These are phyloP conservation scores for Boletus speciosus DNA, from an alignment of 768 basidiomycete genomes.

Conservation along the genomic window DNA sequence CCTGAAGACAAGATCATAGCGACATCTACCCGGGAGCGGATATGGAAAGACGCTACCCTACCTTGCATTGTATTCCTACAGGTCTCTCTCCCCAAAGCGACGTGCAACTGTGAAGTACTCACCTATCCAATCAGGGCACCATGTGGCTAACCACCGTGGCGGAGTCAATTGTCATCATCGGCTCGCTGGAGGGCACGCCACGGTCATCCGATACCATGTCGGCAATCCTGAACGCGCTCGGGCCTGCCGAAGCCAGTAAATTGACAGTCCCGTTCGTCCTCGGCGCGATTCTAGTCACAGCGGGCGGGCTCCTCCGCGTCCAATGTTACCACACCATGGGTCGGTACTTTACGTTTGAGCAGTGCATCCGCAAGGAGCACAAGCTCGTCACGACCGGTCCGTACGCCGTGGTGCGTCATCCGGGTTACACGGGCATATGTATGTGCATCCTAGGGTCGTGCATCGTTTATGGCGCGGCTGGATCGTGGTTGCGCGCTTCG, in stretches of 20 bases:
- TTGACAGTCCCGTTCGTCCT: conserved; percentile 2
- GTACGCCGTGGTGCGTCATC: conserved; percentile 29
- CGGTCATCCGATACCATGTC: neutral
- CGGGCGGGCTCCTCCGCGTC: conserved; percentile 4
- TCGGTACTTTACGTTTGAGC: conserved; percentile 14
- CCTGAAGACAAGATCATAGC: conserved; percentile 5
- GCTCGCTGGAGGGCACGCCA: neutral
- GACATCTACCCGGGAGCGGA: neutral
- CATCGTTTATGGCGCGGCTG: neutral
- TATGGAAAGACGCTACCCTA: neutral
- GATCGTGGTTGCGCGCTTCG: neutral
- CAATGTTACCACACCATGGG: conserved; percentile 18
- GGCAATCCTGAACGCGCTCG: conserved; percentile 1
- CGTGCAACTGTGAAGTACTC: neutral
- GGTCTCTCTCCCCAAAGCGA: neutral
- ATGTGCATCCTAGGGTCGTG: neutral
- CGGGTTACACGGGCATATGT: conserved; percentile 18
- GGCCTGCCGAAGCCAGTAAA: conserved; percentile 3
- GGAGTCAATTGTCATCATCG: conserved; percentile 1
- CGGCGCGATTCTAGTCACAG: conserved; percentile 1
- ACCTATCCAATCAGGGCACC: neutral
- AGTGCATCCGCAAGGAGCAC: conserved; percentile 19
- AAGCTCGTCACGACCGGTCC: conserved; percentile 25
- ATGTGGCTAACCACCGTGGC: neutral
- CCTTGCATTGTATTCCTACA: neutral